Conservation (phyloP, 2,329 filamentous ascomycete species). For the Rhynchosporium secalis region DNA sequence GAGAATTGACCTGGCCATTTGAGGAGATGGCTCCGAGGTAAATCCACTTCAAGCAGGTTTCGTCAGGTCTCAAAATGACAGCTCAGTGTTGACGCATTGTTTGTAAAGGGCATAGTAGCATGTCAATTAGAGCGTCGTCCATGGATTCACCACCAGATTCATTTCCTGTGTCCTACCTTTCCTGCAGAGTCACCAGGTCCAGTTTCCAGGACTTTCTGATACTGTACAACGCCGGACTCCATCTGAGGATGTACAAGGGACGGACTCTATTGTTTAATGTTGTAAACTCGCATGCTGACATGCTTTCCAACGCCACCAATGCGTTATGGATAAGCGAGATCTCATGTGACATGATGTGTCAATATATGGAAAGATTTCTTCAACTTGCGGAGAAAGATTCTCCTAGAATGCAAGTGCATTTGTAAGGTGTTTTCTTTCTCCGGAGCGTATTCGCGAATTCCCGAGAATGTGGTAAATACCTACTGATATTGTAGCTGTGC, state of each 20-base stretch:
- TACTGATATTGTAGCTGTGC: neutral
- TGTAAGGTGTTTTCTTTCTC: neutral
- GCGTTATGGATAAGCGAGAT: neutral
- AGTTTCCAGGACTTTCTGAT: neutral
- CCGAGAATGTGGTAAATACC: neutral
- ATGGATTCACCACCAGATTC: too few relatives aligned
- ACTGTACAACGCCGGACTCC: neutral
- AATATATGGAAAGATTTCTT: neutral
- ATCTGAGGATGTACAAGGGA: conserved; percentile 2
- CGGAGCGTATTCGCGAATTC: neutral
- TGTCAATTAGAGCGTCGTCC: too few relatives aligned
- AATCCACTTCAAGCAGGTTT: too few relatives aligned
- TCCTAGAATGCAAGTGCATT: neutral
- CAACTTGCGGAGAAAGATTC: neutral
- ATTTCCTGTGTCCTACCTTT: too few relatives aligned
- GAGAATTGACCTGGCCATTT: too few relatives aligned
- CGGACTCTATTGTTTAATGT: too few relatives aligned
- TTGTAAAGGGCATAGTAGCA: too few relatives aligned
- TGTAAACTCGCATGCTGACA: too few relatives aligned
- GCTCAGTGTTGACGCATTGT: too few relatives aligned
- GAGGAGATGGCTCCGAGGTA: too few relatives aligned
- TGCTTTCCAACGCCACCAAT: neutral
- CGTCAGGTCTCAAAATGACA: too few relatives aligned
- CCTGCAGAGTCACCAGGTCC: too few relatives aligned
- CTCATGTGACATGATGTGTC: neutral